These are phyloP conservation scores for Hypoxylon sp. DNA, from an alignment of 2,329 filamentous ascomycete genomes.

Conservation along the genomic window DNA sequence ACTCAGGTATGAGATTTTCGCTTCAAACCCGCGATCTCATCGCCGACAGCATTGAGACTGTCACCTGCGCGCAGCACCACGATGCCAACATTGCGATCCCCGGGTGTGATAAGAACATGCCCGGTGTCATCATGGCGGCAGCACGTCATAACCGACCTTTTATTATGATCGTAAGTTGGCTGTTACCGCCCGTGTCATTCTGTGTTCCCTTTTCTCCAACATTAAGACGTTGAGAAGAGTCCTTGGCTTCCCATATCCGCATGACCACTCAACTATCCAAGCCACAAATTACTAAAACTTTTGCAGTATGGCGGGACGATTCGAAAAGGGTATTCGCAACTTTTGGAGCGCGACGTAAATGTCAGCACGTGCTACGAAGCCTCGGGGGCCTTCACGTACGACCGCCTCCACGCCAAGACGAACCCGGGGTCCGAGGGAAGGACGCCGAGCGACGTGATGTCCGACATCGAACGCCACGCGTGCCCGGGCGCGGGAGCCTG, in stretches of 20 bases:
- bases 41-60: slow-evolving; percentile 91
- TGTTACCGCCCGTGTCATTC: not conserved
- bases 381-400: slow-evolving; percentile 81
- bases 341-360: slow-evolving; percentile 82
- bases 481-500: slow-evolving; percentile 80
- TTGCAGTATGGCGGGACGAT: slow-evolving; percentile 87
- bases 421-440: slow-evolving; percentile 68
- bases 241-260: not conserved
- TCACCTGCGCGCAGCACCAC: slow-evolving; percentile 90
- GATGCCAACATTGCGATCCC: slow-evolving; percentile 94
- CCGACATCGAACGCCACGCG: slow-evolving; percentile 80
- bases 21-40: slow-evolving; percentile 92
- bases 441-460: slow-evolving; percentile 78
- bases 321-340: slow-evolving; percentile 80
- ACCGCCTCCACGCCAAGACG: slow-evolving; percentile 75
- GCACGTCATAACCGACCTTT: slow-evolving; percentile 91
- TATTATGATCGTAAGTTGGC: slow-evolving; percentile 72
- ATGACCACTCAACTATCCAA: not conserved
- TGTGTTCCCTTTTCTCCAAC: not conserved
- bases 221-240: not conserved
- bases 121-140: slow-evolving; percentile 88
- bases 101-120: slow-evolving; percentile 98
- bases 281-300: not conserved
- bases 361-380: slow-evolving; percentile 90
- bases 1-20: slow-evolving; percentile 87